Percentiles rank a stretch among this genome's conserved stretches.
phyloP scores from a whole-genome alignment of 345 rosid species.

The Cochlearia excelsa region DNA sequence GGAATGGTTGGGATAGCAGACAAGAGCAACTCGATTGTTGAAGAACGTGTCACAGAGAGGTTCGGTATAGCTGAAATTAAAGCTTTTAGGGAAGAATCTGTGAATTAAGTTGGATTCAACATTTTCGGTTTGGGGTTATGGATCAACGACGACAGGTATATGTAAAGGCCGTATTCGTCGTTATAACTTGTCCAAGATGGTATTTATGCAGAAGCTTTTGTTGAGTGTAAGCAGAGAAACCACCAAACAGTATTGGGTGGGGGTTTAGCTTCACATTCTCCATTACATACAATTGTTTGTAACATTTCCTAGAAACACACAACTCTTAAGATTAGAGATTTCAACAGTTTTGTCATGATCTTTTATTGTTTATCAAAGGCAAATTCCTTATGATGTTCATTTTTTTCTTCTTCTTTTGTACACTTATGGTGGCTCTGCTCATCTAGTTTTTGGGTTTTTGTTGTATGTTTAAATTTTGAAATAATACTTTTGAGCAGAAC shows the following conservation, averaged over 20 bases:
- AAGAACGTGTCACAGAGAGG: slow-evolving; percentile 6
- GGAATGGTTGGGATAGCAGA: slow-evolving; percentile 37
- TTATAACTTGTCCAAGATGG: slow-evolving; percentile 2
- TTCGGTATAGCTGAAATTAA: slow-evolving; percentile 8
- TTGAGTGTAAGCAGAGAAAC: slow-evolving; percentile 10
- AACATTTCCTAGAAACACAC: slow-evolving; percentile 26
- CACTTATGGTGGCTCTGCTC: no score
- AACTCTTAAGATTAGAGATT: slow-evolving; percentile 1
- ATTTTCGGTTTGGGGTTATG: slow-evolving; percentile 12
- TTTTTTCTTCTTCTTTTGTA: no score
- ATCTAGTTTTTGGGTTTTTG: no score
- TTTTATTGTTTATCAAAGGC: slow-evolving; percentile 18
- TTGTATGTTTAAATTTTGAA: no score
- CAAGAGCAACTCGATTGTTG: slow-evolving; percentile 15
- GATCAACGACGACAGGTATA: slow-evolving; percentile 5
- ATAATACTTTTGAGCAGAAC: no score
- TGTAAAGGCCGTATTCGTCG: slow-evolving; percentile 6
- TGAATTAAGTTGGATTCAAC: slow-evolving; percentile 8
- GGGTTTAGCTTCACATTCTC: slow-evolving; percentile 14
- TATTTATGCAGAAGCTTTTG: slow-evolving; percentile 2
- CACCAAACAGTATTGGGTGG: slow-evolving; percentile 9
- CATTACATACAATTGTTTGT: slow-evolving; percentile 27
- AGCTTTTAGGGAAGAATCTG: slow-evolving; percentile 4
- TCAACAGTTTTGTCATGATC: slow-evolving; percentile 18
- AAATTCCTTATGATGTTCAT: not conserved